Percentiles rank a stretch among this genome's conserved stretches.
phyloP scores from a whole-genome alignment of 441 rosid genomes.

The Gossypium lobatum region DNA sequence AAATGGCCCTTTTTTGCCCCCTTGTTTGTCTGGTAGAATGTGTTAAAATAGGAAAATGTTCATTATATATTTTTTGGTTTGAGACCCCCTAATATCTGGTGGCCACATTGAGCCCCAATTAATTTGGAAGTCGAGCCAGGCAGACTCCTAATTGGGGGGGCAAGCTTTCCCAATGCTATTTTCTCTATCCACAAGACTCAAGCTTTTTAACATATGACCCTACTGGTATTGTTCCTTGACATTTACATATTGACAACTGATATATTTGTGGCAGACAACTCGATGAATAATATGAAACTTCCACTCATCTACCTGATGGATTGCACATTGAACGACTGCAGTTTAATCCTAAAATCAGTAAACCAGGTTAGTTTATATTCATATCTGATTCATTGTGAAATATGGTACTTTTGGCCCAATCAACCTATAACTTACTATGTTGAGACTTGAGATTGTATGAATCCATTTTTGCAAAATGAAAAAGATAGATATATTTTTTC shows the following conservation, averaged over 20 bases:
- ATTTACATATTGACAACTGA: constrained; percentile 11
- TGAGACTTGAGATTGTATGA: background rate
- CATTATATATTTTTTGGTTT: background rate
- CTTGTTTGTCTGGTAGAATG: background rate
- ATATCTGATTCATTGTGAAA: background rate
- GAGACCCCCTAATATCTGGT: too few relatives aligned
- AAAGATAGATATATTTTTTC: background rate
- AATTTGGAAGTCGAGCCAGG: too few relatives aligned
- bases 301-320: constrained; percentile 82
- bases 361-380: constrained; percentile 46
- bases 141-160: too few relatives aligned
- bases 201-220: too few relatives aligned
- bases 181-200: too few relatives aligned
- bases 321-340: constrained; percentile 92
- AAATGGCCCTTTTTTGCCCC: background rate
- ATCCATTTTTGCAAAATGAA: constrained; percentile 4
- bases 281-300: constrained; percentile 32
- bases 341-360: constrained; percentile 53
- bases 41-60: constrained; percentile 5
- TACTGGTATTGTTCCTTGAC: too few relatives aligned
- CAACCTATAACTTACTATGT: background rate
- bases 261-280: constrained; percentile 44
- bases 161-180: too few relatives aligned
- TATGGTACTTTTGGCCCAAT: background rate
- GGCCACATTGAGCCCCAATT: too few relatives aligned